Base-by-base conservation (phyloP, 805 yeast species). In the Ogataea kodamae region DNA sequence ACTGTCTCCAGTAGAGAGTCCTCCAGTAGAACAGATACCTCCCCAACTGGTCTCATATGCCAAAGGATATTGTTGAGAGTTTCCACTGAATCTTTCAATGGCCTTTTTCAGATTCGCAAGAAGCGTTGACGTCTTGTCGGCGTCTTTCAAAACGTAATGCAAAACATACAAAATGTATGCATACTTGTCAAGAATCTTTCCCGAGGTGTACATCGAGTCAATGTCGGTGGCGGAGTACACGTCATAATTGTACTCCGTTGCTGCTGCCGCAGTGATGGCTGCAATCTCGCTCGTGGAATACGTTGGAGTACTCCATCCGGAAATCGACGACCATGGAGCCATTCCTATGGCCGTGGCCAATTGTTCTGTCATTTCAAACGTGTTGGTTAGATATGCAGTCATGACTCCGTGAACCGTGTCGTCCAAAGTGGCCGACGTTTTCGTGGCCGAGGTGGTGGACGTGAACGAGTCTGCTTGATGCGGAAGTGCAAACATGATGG, bases 131-230 rank as follows among this genome's bases (percentile, higher is more conserved):
- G 88, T 71, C 33, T 78, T 58, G 3, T 52, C 57, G 0, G 63
- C 54, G 50, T 87, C 82, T 17, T 72, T 52, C 33, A 88, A 57
- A 14, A 88, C 70, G 43, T 71, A 78, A 37, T 78, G 74, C 30
- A 81, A 70, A 7, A 80, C 85, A 42, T 81, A 81, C 13, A 86
- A 65, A 22, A 89, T 70, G 70, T 84, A 81, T 0, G 96, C 95
- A 62, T 80, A 89, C 62, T 88, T 89, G 47, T 87, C 95, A 41
- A 87, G 64, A 25, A 76, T 68, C 59, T 89, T 89, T n/a, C 97
- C 97, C 9, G 90, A 72, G 18, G 81, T 76, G 59, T 88, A 88
- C 75, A 57, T 70, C 16, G 69, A 69, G 40, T 68, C 72, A 22
- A 68, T 48, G 44, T 71, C 64, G 22, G 65, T 68, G 64, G 47